Base-by-base conservation (phyloP, 2,329 filamentous ascomycete genomes). In the Diaporthe sp. region DNA sequence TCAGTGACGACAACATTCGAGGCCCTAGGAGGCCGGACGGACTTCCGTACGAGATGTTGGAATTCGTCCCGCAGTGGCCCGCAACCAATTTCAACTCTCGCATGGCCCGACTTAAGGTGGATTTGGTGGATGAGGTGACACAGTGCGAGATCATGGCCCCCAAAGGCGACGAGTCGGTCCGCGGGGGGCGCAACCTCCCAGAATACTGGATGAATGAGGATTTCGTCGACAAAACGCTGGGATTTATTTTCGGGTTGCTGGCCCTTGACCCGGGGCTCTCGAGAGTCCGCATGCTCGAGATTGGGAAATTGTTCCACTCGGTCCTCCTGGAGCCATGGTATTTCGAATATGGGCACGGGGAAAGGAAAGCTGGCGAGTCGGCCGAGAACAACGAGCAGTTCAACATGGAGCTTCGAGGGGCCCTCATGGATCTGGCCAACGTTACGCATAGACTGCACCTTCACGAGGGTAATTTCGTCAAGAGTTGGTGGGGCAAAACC, bases 401-500 rank as follows among this genome's bases (percentile, higher is more conserved):
- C 63, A 67, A 67, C 22, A 2, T 10, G 4, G 25, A 10, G 20
- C 12, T 70, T n/a, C 65, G 65, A 20, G 8, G 13, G 7, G 3
- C 25, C 9, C 0, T 70, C 8, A 2, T 42, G 2, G n/a, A 42
- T 2, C 2, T 42, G 49, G 65, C 42, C 15, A n/a, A 70, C 5
- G 2, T 5, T 1, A 8, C 4, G 22, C 0, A 6, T 6, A 5
- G 3, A 20, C 12, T 20, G 17, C 10, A 2, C 7, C 5, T 20
- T 4, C 13, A 34, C 7, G 28, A 58, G 9, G 8, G 12, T 3
- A 20, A 17, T 2, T 49, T 15, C 22, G 20, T 4, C 12, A 15
- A 12, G 3, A 8, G 15, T 5, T 63, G 37, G 37, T 68, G 63
- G 63, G 13, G 12, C 31, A 34, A 25, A 5, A 22, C 7, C 22